These are phyloP conservation scores for Mycena alexandri DNA, from an alignment of 768 basidiomycete species.

Conservation along the genomic window DNA sequence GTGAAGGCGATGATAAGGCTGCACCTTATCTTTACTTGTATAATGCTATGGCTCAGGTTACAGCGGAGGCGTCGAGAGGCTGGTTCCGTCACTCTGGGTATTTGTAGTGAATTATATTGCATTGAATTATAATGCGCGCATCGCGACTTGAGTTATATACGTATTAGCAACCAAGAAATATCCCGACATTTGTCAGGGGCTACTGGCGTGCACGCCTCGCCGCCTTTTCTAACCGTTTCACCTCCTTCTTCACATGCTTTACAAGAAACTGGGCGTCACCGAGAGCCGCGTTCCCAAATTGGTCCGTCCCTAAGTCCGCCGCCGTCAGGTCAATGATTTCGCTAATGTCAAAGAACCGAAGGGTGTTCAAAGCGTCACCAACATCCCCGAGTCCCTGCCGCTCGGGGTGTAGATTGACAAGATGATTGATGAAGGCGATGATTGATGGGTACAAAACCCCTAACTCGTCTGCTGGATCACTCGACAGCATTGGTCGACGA, in stretches of 20 bases:
- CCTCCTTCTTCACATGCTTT: slow-evolving; percentile 9
- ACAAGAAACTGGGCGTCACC: slow-evolving; percentile 31
- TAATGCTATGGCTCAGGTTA: too few relatives aligned
- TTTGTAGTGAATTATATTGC: slow-evolving; percentile 1
- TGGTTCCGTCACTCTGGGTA: slow-evolving; percentile 8
- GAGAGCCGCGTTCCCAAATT: slow-evolving; percentile 5
- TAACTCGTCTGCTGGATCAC: slow-evolving; percentile 2
- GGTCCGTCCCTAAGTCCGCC: slow-evolving; percentile 3
- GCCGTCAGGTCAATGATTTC: slow-evolving; percentile 11
- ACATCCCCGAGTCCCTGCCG: neutral
- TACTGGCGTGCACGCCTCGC: neutral
- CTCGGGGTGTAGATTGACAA: neutral
- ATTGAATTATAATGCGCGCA: neutral
- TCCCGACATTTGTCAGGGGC: too few relatives aligned
- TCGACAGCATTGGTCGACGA: slow-evolving; percentile 4
- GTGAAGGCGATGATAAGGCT: too few relatives aligned
- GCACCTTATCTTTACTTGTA: too few relatives aligned
- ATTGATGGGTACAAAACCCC: slow-evolving; percentile 10
- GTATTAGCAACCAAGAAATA: neutral
- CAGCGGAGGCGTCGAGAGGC: too few relatives aligned
- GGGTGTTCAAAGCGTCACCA: neutral
- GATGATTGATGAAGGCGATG: slow-evolving; percentile 4
- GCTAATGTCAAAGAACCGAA: slow-evolving; percentile 17
- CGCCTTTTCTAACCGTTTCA: slow-evolving; percentile 19
- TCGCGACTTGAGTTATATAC: slow-evolving; percentile 3